Evolutionary conservation across 495 filamentous ascomycete genomes (phyloP).

Genomic region (Daldinia vernicosa): DNA sequence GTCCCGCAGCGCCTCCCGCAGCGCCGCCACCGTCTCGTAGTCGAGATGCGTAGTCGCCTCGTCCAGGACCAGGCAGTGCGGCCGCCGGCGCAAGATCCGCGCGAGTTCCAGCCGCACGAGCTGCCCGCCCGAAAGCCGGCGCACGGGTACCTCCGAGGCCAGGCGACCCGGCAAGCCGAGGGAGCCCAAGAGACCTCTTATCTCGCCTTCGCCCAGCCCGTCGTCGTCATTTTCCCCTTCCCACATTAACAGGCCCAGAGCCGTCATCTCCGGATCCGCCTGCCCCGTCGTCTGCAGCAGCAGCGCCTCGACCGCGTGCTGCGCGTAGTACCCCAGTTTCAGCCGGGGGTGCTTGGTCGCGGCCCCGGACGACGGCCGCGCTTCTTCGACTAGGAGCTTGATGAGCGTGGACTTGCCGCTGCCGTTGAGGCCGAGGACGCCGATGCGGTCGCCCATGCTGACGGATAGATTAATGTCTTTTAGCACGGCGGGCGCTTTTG

Average conservation of each 20-base stretch:
- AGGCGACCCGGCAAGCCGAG: slow-evolving; percentile 72
- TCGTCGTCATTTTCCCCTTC: slow-evolving; percentile 56
- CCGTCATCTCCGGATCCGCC: slow-evolving; percentile 63
- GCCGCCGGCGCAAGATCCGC: slow-evolving; percentile 68
- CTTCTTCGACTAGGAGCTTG: slow-evolving; percentile 61
- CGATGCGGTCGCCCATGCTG: slow-evolving; percentile 73
- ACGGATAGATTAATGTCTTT: slow-evolving; percentile 70
- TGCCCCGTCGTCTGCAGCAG: slow-evolving; percentile 62
- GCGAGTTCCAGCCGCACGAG: slow-evolving; percentile 80
- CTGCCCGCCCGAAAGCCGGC: slow-evolving; percentile 78
- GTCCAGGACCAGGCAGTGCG: slow-evolving; percentile 80
- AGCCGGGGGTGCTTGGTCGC: slow-evolving; percentile 70
- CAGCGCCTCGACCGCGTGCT: slow-evolving; percentile 75
- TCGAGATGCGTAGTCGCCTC: slow-evolving; percentile 90
- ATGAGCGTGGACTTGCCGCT: slow-evolving; percentile 78
- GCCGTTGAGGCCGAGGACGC: slow-evolving; percentile 77
- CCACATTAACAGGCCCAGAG: slow-evolving; percentile 64
- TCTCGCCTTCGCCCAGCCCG: slow-evolving; percentile 66
- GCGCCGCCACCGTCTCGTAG: slow-evolving; percentile 74
- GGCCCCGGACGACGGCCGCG: slow-evolving; percentile 60
- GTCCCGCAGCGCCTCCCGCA: slow-evolving; percentile 68
- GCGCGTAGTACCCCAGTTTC: slow-evolving; percentile 77
- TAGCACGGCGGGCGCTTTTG: slow-evolving; percentile 45
- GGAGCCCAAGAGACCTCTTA: slow-evolving; percentile 67
- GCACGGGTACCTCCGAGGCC: slow-evolving; percentile 74